Percentiles rank a stretch among this genome's conserved stretches.
phyloP scores from a whole-genome alignment of 2,329 filamentous ascomycete species.

The Curvularia verruculosa region DNA sequence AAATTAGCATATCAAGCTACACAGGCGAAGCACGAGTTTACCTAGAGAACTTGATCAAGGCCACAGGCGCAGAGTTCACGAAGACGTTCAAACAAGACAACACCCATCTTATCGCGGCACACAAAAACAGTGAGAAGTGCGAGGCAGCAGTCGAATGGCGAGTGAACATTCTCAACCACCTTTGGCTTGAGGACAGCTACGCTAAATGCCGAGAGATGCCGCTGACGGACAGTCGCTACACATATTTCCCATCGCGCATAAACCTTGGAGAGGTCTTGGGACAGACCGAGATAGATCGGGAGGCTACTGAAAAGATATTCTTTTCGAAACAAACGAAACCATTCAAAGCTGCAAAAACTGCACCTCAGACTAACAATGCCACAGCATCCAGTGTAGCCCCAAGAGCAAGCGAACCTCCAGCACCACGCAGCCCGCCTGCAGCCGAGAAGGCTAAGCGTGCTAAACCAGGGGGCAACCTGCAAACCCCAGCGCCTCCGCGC shows the following conservation, averaged over 20 bases:
- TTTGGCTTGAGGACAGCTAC: slow-evolving; percentile 98
- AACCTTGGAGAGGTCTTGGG: slow-evolving; percentile 94
- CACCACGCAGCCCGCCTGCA: slow-evolving; percentile 25
- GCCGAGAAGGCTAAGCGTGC: slow-evolving; percentile 37
- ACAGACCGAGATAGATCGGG: slow-evolving; percentile 80
- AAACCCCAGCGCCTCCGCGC: slow-evolving; percentile 59
- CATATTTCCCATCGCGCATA: slow-evolving; percentile 83
- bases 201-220: slow-evolving; percentile 81
- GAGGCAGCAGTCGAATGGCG: slow-evolving; percentile 92
- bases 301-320: slow-evolving; percentile 73
- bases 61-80: slow-evolving; percentile 85
- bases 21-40: slow-evolving; percentile 92
- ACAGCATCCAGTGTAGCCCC: slow-evolving; percentile 29
- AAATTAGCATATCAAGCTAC: slow-evolving; percentile 94
- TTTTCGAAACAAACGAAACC: slow-evolving; percentile 48
- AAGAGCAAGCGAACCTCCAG: slow-evolving; percentile 12
- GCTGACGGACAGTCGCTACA: slow-evolving; percentile 76
- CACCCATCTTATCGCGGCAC: slow-evolving; percentile 91
- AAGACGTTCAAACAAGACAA: slow-evolving; percentile 96
- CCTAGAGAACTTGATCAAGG: slow-evolving; percentile 86
- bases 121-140: slow-evolving; percentile 89
- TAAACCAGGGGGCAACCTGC: slow-evolving; percentile 37
- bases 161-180: slow-evolving; percentile 86
- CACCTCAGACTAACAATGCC: slow-evolving; percentile 22
- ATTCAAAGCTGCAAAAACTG: slow-evolving; percentile 29